Percentiles rank a stretch among this genome's conserved stretches.
phyloP scores from a whole-genome alignment of 192 early-diverging fungal genomes.

The Coemansia sp. region DNA sequence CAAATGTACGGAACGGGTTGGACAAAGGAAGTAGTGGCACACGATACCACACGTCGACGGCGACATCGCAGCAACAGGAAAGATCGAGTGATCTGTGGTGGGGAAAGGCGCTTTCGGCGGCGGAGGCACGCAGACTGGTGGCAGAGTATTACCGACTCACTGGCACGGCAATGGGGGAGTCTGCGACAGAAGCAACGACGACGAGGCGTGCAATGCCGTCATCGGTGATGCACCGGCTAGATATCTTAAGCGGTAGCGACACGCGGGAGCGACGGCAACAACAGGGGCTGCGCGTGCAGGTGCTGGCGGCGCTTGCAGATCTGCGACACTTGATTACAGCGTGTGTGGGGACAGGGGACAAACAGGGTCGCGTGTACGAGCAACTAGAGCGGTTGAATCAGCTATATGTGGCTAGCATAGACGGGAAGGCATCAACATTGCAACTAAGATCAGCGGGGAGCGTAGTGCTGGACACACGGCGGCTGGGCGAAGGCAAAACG shows the following conservation, averaged over 20 bases:
- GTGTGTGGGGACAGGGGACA: constrained; percentile 6
- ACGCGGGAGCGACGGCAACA: constrained; percentile 30
- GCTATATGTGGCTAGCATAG: constrained; percentile 21
- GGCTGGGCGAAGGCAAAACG: not conserved
- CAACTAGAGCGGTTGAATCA: constrained; percentile 29
- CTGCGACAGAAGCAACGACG: not conserved
- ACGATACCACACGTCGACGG: not conserved
- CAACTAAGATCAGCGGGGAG: constrained; percentile 21
- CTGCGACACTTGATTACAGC: constrained; percentile 23
- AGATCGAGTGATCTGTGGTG: not conserved
- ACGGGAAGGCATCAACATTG: constrained; percentile 2
- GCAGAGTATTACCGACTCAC: constrained; percentile 1
- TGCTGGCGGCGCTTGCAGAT: constrained; percentile 23
- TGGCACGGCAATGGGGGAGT: not conserved
- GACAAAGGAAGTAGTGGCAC: not conserved
- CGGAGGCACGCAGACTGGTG: constrained; percentile 6
- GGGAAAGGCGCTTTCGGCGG: not conserved
- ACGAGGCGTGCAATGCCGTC: constrained; percentile 38
- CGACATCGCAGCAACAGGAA: not conserved
- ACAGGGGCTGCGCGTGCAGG: constrained; percentile 34
- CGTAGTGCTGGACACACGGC: constrained; percentile 9
- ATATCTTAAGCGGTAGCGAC: constrained; percentile 22
- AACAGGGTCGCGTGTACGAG: constrained; percentile 22
- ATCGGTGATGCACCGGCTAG: constrained; percentile 38
- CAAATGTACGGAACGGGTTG: not conserved